Percentiles rank a stretch among this genome's conserved stretches.
Conservation (phyloP, 176 grass and related monocot genomes). For the Olyra latifolia region DNA sequence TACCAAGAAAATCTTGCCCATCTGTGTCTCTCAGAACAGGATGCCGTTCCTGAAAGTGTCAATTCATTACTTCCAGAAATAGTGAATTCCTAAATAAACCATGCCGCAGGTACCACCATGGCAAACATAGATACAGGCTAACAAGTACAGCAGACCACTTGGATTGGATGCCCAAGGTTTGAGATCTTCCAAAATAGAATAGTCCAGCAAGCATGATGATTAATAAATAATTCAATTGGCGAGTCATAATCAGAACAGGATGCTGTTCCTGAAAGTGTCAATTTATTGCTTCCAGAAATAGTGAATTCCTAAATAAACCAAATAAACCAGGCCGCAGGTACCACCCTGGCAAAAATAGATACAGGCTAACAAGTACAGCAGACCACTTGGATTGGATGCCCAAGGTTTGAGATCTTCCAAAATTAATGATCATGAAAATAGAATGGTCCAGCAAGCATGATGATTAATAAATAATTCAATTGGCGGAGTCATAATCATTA, state of each 20-base stretch:
- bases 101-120: background rate
- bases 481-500: background rate
- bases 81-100: slow-evolving; percentile 7
- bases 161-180: background rate
- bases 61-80: background rate
- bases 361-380: background rate
- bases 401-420: background rate
- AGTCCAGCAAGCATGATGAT: background rate
- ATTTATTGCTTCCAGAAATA: background rate
- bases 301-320: slow-evolving; percentile 16
- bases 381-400: background rate
- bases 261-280: background rate
- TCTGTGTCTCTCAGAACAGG: background rate
- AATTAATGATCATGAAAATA: background rate
- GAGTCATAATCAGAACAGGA: slow-evolving; percentile 10
- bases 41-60: background rate
- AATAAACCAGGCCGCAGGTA: background rate
- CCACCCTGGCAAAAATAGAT: background rate
- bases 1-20: background rate
- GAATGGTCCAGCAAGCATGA: background rate
- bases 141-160: background rate
- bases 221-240: background rate
- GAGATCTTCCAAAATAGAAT: background rate
- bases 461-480: background rate
- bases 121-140: background rate